phyloP scores from a whole-genome alignment of 768 basidiomycete genomes.

The Coprinellus aureogranulatus region DNA sequence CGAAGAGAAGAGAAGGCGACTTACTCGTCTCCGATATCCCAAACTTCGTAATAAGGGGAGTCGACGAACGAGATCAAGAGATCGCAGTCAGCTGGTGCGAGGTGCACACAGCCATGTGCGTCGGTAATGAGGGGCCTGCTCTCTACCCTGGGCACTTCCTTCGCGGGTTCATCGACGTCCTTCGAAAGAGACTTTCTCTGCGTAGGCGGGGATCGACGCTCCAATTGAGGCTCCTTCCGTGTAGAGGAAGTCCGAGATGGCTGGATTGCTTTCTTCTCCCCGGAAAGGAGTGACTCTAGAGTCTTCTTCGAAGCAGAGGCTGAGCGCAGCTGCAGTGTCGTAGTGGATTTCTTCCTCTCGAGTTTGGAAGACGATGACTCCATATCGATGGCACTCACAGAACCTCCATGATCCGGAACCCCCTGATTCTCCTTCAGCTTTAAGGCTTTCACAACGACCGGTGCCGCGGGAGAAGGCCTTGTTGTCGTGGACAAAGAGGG shows the following conservation, averaged over 20 bases:
- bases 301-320: background rate
- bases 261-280: no score
- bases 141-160: no score
- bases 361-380: background rate
- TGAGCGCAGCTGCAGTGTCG: background rate
- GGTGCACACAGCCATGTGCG: conserved; percentile 21
- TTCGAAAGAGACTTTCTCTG: no score
- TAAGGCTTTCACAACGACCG: background rate
- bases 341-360: background rate
- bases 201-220: no score
- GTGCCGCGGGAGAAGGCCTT: background rate
- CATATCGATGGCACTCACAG: background rate
- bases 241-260: no score
- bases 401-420: background rate
- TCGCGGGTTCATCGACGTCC: no score
- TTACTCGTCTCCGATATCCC: conserved; percentile 34
- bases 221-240: no score
- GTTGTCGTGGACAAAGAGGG: background rate
- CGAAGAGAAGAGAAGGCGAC: conserved; percentile 10
- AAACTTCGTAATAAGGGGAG: conserved; percentile 32
- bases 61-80: conserved; percentile 27
- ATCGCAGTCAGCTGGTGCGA: conserved; percentile 26
- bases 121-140: conserved; percentile 10
- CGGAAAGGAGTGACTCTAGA: background rate
- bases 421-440: background rate